Base-by-base conservation (phyloP, 352 stramenopile genomes). In the Pythium brassicae region DNA sequence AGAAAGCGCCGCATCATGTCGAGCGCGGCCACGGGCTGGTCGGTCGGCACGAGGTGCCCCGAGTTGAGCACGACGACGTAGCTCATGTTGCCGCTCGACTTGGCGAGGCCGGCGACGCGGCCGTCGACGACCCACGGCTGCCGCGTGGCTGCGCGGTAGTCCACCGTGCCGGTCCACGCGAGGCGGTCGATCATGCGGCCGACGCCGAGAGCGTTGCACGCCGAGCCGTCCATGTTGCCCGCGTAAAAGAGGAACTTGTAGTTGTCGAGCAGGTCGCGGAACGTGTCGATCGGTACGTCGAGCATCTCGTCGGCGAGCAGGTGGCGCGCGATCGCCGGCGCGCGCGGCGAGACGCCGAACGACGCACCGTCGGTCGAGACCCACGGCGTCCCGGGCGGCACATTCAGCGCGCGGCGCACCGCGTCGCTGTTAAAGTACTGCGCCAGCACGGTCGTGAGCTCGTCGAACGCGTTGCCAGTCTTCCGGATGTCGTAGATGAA, bases 171-270 rank as follows among this genome's bases (percentile, higher is more conserved):
- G 17, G 59, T 74, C 83, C 83, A 93, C 39, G 79, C 76, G 11
- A 93, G 75, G 4, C 79, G 80, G 57, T 93, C 83, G 54, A 93
- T 89, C 53, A 89, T 87, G 42, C 80, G 83, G 1, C 73, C 71
- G 17, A 93, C 66, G 27, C 83, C 83, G 25, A 93, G 68, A 58
- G 89, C 89, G 63, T 93, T 93, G 67, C 78, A 89, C 47, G 77
- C 26, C 29, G 83, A 93, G 46, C 83, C 80, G 58, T 93, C 83
- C 79, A 93, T 90, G 55, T 93, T 93, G 63, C 83, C 83, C 0
- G 83, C 83, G 54, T 90, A 93, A 40, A 91, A 93, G 15, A 93
- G 72, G 42, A 90, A 85, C 55, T 87, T 83, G 76, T 93, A 93
- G 46, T 85, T 83, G 68, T 93, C 76, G 51, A 93, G 58, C 59